A percentile compares a stretch with the other conserved stretches of the same genome.
Evolutionary conservation across 768 basidiomycete genomes (phyloP).

Genomic region (Leccinum disarticulatum): DNA sequence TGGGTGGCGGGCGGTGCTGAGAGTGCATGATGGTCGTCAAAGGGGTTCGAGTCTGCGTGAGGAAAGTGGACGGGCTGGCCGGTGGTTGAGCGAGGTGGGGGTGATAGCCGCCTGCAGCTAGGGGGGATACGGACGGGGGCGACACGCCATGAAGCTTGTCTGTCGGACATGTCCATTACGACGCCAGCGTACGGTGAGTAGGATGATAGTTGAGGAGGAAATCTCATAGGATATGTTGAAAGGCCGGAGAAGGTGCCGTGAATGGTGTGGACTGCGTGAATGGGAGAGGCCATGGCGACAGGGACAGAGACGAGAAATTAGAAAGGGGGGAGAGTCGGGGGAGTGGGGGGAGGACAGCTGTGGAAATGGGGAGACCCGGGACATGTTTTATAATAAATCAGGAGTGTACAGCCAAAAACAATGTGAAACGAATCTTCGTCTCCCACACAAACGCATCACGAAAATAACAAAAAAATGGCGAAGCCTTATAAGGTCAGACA

Average conservation of each 20-base stretch:
- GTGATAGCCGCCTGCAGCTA: slow-evolving; percentile 31
- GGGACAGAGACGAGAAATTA: slow-evolving; percentile 13
- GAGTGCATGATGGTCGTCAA: slow-evolving; percentile 26
- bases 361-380: neutral
- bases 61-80: slow-evolving; percentile 24
- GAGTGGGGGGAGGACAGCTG: slow-evolving; percentile 6
- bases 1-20: neutral
- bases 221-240: slow-evolving; percentile 21
- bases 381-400: slow-evolving; percentile 20
- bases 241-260: slow-evolving; percentile 34
- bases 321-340: neutral
- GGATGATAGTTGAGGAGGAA: slow-evolving; percentile 9
- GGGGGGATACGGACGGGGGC: slow-evolving; percentile 19
- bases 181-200: slow-evolving; percentile 29
- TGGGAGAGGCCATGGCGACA: slow-evolving; percentile 26
- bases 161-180: slow-evolving; percentile 22
- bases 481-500: too few relatives aligned
- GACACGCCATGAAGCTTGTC: slow-evolving; percentile 27
- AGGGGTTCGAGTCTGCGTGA: slow-evolving; percentile 21
- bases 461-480: too few relatives aligned
- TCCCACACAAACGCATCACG: slow-evolving; percentile 22
- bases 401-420: slow-evolving; percentile 18
- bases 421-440: slow-evolving; percentile 12
- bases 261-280: slow-evolving; percentile 32
- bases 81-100: slow-evolving; percentile 14